These are phyloP conservation scores for Cercospora zeina DNA, from an alignment of 2,329 filamentous ascomycete genomes.

Conservation along the genomic window DNA sequence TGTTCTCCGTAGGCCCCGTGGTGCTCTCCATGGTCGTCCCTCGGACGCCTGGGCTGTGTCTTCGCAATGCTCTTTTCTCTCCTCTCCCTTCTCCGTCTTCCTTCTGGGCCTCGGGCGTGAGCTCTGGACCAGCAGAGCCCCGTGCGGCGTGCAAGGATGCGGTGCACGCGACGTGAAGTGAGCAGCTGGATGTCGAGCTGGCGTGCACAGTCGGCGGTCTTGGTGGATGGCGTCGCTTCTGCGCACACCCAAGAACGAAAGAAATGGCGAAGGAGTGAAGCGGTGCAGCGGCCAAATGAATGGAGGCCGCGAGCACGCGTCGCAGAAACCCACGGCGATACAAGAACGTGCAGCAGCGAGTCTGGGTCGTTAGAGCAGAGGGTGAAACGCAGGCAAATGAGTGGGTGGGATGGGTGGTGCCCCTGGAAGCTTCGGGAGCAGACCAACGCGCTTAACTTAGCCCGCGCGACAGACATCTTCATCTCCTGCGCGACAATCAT, in stretches of 20 bases:
- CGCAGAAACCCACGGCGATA: background rate
- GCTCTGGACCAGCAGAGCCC: constrained; percentile 19
- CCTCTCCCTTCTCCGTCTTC: background rate
- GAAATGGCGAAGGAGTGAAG: constrained; percentile 2
- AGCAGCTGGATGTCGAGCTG: background rate
- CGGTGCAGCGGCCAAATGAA: constrained; percentile 11
- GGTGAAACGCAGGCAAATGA: constrained; percentile 4
- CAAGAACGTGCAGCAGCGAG: background rate
- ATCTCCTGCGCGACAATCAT: constrained; percentile 2
- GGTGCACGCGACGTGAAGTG: background rate
- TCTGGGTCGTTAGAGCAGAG: background rate
- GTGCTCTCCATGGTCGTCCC: background rate
- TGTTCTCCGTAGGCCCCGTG: background rate
- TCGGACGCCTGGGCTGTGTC: background rate
- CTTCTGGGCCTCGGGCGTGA: background rate
- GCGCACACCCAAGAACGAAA: constrained; percentile 4
- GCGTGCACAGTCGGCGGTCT: background rate
- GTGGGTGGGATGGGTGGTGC: background rate
- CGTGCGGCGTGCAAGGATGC: constrained; percentile 12
- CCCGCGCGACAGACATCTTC: constrained; percentile 3
- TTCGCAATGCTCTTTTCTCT: background rate
- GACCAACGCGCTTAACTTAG: no score
- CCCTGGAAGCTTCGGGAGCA: constrained; percentile 11
- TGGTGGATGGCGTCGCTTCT: background rate
- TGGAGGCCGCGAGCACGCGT: constrained; percentile 11